Evolutionary conservation across 768 basidiomycete species (phyloP), one percentile per base, ranked within the genome.

Genomic region (Lactarius akahatsu): DNA sequence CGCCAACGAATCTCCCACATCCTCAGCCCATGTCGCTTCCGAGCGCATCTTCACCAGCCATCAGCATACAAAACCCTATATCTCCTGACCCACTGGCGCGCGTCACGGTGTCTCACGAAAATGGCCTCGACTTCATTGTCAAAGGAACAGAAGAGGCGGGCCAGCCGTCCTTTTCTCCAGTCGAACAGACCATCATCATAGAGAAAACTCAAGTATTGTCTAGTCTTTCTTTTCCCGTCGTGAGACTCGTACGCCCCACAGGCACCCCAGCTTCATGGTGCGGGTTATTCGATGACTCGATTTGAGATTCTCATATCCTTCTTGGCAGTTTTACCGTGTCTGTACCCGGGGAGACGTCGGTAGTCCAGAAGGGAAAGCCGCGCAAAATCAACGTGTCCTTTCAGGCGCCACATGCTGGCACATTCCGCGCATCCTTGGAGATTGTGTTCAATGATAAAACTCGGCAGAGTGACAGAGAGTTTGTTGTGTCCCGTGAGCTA

Each of bases 401-500:
- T 45, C 36, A 60, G 20, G n/a, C 66, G 18, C 34, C 41, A 38
- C 20, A 10, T 32, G 62, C 23, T 8, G 66, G 66, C 52, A 50
- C 20, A 18, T 59, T 63, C 54, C 32, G 5, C 26, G 41, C 41
- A 16, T 32, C 34, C 4, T 38, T 67, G 32, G 32, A 11, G 10
- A 63, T 67, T 7, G 55, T 54, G 0, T 63, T 67, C 34, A 32
- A 10, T n/a, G 66, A 67, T 30, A 55, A 38, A 60, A 30, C 20
- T 10, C 62, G 16, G 9, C 43, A 26, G 10, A 36, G 13, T 16
- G n/a, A 67, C 23, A 20, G 3, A 15, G 52, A 63, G 23, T 63
- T 67, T 41, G 52, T 34, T 4, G 36, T 67, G n/a, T 38, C 20
- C 26, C 66, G 66, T 56, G 43, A 38, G 41, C 58, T 67, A 38